phyloP scores from a whole-genome alignment of 805 yeast species.

The Clavispora santaluciae region DNA sequence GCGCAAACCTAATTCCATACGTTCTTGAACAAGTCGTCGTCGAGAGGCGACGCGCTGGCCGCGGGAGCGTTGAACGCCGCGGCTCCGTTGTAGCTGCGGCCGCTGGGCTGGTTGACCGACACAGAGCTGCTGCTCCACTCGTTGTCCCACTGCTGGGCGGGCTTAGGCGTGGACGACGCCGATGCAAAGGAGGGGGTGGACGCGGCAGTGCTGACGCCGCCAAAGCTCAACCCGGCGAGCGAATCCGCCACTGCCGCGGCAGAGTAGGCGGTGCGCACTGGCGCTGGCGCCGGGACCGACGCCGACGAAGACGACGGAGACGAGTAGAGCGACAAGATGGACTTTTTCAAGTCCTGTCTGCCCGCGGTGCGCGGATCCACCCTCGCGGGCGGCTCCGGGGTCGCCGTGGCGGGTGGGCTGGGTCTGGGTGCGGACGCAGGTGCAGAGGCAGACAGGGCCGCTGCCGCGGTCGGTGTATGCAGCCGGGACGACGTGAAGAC shows the following conservation, averaged over 20 bases:
- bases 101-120: conserved; percentile 10
- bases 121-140: conserved; percentile 31
- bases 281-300: conserved; percentile 13
- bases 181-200: neutral
- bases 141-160: conserved; percentile 20
- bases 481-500: conserved; percentile 29
- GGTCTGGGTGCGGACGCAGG: conserved; percentile 6
- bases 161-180: conserved; percentile 2
- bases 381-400: conserved; percentile 8
- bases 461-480: conserved; percentile 12
- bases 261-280: neutral
- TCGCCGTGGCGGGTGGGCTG: conserved; percentile 11
- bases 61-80: neutral
- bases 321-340: conserved; percentile 83
- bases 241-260: conserved; percentile 15
- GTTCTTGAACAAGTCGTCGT: conserved; percentile 65
- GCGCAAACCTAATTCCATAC: conserved; percentile 44
- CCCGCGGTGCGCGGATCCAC: neutral
- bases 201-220: neutral
- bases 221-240: conserved; percentile 20
- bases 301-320: conserved; percentile 48
- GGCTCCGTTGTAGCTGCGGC: conserved; percentile 4
- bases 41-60: conserved; percentile 21
- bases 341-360: conserved; percentile 69
- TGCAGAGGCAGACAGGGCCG: neutral